Percentiles rank a stretch among this genome's conserved stretches.
These are phyloP conservation scores for Aureobasidium sp. DNA, from an alignment of 2,329 filamentous ascomycete genomes.

Conservation along the genomic window DNA sequence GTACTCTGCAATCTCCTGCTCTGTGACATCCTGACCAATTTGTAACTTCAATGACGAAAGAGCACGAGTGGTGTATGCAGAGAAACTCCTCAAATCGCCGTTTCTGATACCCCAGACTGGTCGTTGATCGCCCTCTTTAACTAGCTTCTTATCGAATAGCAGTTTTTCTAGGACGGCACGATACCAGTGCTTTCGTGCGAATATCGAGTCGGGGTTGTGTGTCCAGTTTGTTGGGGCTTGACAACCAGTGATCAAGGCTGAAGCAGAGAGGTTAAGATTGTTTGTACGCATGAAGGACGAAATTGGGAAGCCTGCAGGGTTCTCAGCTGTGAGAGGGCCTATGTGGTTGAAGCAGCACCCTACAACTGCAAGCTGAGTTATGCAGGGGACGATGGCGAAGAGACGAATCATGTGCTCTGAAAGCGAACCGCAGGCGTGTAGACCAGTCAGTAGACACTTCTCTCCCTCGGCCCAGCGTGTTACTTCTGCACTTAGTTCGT, in stretches of 20 bases:
- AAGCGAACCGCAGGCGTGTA: conserved; percentile 17
- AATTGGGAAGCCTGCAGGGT: conserved; percentile 17
- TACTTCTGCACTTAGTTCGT: conserved; percentile 6
- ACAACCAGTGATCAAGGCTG: conserved; percentile 18
- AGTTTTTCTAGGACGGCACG: conserved; percentile 18
- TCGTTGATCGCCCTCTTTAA: background rate
- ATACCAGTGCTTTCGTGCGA: conserved; percentile 16
- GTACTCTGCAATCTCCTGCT: conserved; percentile 15
- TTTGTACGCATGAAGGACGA: conserved; percentile 17
- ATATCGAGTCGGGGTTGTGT: conserved; percentile 16
- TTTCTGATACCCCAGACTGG: conserved; percentile 18
- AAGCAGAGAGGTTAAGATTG: conserved; percentile 15
- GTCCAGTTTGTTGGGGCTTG: conserved; percentile 19
- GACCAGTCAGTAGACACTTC: conserved; percentile 16
- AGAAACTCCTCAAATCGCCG: conserved; percentile 14
- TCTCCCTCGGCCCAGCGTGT: conserved; percentile 13
- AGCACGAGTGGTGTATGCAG: conserved; percentile 13
- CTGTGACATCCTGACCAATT: conserved; percentile 10
- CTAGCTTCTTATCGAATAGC: conserved; percentile 14
- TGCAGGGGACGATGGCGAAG: background rate
- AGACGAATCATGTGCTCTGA: conserved; percentile 19
- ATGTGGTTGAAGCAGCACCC: conserved; percentile 19
- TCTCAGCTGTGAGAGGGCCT: background rate
- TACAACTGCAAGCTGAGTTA: conserved; percentile 15
- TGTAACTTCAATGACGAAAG: conserved; percentile 6